Base-by-base conservation (phyloP, 441 rosid genomes). In the Brassica balearica region DNA sequence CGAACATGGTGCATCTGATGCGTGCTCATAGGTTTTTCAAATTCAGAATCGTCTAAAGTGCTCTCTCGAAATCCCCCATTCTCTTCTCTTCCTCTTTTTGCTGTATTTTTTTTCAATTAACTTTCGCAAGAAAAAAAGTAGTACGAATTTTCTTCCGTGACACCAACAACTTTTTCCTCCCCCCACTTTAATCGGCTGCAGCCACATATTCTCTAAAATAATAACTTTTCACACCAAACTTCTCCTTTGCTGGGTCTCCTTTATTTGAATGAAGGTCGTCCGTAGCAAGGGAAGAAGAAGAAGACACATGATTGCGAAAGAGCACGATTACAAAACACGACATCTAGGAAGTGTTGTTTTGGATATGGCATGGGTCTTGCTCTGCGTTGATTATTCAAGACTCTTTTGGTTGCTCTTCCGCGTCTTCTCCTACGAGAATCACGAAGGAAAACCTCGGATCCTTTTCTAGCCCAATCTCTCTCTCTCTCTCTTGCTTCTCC, bases 361-460 rank as follows among this genome's bases (percentile, higher is more conserved):
- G 9, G 90, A 84, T 64, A 93, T 91, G 97, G 94, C 88, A 41
- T 87, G 86, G 86, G 84, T 95, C 75, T 84, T 93, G 87, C 92
- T 95, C 2, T 66, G 85, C 32, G 82, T 95, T 60, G 94, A 93
- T 78, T 90, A 88, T 81, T 91, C 91, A 0, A 88, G 90, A 84
- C 91, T 91, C 32, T 92, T 89, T 74, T 89, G 98, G 95, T 67
- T 92, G 70, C 77, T 93, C 48, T 93, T 88, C 66, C 88, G 95
- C 34, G 88, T 95, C 23, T 95, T 91, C 84, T 82, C 96, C 55
- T 90, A 89, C 75, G 97, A 93, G 81, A 89, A 92, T 76, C 96
- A 92, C 36, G 96, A 91, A 66, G 95, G 97, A 77, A 95, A 93
- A 73, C 97, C 93, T 73, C 87, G 89, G 89, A 91, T 95, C 60